These are phyloP conservation scores for Favolaschia claudopus DNA, from an alignment of 768 basidiomycete genomes.

Conservation along the genomic window DNA sequence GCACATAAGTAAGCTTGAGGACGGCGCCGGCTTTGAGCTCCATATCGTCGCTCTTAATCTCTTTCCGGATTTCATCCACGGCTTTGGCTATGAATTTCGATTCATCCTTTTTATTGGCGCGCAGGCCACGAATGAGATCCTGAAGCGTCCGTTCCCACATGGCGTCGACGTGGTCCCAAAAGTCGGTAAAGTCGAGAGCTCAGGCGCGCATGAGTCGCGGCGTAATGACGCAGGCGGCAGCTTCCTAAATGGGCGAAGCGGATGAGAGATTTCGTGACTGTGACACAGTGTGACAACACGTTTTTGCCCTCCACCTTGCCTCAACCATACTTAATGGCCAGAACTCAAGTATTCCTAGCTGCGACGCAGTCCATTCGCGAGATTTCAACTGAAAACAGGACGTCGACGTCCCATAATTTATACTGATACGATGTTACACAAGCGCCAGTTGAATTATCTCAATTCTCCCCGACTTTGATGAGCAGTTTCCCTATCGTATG, in stretches of 20 bases:
- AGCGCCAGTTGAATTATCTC: too few species aligned
- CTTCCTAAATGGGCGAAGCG: too few species aligned
- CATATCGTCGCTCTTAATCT: conserved; percentile 95
- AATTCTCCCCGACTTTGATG: too few species aligned
- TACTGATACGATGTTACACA: too few species aligned
- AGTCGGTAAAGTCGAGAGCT: conserved; percentile 1
- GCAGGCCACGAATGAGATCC: conserved; percentile 93
- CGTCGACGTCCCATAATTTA: too few species aligned
- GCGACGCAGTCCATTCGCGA: too few species aligned
- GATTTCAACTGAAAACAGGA: too few species aligned
- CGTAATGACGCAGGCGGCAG: neutral
- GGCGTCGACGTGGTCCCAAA: neutral
- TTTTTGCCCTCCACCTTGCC: too few species aligned
- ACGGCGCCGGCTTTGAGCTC: conserved; percentile 95
- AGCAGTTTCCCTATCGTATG: conserved; percentile 89
- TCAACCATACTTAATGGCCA: too few species aligned
- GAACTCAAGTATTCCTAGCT: too few species aligned
- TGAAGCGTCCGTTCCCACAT: conserved; percentile 97
- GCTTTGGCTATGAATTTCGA: conserved; percentile 90
- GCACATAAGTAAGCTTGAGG: conserved; percentile 94
- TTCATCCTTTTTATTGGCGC: conserved; percentile 95
- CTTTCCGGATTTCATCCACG: conserved; percentile 91
- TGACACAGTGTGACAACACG: too few species aligned
- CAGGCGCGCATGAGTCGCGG: conserved; percentile 1
- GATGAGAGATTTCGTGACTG: too few species aligned